Evolutionary conservation across 352 stramenopile genomes (phyloP), one percentile per base, ranked within the genome.

Genomic region (Phytophthora crassamura): DNA sequence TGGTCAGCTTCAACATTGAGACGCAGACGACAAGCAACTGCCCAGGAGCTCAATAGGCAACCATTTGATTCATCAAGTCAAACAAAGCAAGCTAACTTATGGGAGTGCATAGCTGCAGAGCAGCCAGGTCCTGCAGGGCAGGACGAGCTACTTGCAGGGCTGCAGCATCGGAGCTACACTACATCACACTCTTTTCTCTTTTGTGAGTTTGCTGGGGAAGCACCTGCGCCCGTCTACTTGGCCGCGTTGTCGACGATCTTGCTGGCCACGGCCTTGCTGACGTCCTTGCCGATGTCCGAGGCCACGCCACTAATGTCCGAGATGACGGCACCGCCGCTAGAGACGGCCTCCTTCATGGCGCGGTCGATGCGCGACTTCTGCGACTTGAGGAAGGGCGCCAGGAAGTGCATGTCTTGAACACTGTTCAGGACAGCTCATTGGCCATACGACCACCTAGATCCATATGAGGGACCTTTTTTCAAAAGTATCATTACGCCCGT

Each of bases 351-450:
- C 76, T 91, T 91, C 79, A 95, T 91, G 43, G 88, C 88, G 35
- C 74, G 82, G 75, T 96, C 88, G 64, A 96, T 93, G 64, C 84
- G 81, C 33, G 75, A 83, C 69, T 94, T 86, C 36, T 96, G 77
- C 49, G 67, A 79, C 82, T 92, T 94, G 20, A 96, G 58, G 75
- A 94, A 95, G 15, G 90, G 88, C 25, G 82, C 70, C 39, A 99
- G 73, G 69, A 99, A 98, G 78, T 91, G 88, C 59, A 93, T 91
- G 79, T 98, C n/a, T n/a, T n/a, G n/a, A n/a, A n/a, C n/a, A n/a
- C n/a, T n/a, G n/a, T n/a, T n/a, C n/a, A n/a, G n/a, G n/a, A n/a
- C n/a, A n/a, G n/a, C n/a, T n/a, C n/a, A n/a, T n/a, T n/a, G n/a
- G n/a, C n/a, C n/a, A n/a, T n/a, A n/a, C n/a, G n/a, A n/a, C n/a